These are phyloP conservation scores for Kalanchoe fedtschenkoi DNA, from an alignment of 164 flowering plant species.

Conservation along the genomic window DNA sequence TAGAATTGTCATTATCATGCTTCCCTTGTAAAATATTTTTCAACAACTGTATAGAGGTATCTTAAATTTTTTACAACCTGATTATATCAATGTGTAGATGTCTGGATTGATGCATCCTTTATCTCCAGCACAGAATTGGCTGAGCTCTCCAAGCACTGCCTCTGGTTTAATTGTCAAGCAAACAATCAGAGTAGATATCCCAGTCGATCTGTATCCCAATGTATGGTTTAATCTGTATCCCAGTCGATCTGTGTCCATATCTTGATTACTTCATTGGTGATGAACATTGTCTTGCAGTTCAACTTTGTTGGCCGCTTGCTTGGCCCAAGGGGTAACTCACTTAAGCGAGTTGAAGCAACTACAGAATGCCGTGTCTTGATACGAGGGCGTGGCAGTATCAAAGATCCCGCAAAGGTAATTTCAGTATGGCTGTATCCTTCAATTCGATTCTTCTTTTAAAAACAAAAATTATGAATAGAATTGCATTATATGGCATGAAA, in stretches of 20 bases:
- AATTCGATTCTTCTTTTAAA: not conserved
- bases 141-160: constrained; percentile 70
- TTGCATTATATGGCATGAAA: not conserved
- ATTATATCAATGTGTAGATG: constrained; percentile 38
- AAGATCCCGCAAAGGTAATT: constrained; percentile 81
- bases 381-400: constrained; percentile 96
- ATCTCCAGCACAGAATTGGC: constrained; percentile 59
- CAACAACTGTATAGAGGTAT: not conserved
- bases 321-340: constrained; percentile 97
- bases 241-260: not conserved
- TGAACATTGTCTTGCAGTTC: constrained; percentile 40
- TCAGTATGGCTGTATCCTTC: constrained; percentile 1
- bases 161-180: constrained; percentile 79
- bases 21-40: not conserved
- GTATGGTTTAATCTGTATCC: constrained; percentile 27
- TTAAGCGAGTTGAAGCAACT: constrained; percentile 90
- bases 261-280: constrained; percentile 8
- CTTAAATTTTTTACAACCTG: not conserved
- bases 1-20: too few species aligned
- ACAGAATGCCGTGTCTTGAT: constrained; percentile 94
- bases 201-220: constrained; percentile 72
- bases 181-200: constrained; percentile 87
- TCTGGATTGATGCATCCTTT: constrained; percentile 53
- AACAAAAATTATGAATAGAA: not conserved
- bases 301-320: constrained; percentile 99